These are phyloP conservation scores for Pachysandra terminalis DNA, from an alignment of 164 flowering plant genomes.

Conservation along the genomic window DNA sequence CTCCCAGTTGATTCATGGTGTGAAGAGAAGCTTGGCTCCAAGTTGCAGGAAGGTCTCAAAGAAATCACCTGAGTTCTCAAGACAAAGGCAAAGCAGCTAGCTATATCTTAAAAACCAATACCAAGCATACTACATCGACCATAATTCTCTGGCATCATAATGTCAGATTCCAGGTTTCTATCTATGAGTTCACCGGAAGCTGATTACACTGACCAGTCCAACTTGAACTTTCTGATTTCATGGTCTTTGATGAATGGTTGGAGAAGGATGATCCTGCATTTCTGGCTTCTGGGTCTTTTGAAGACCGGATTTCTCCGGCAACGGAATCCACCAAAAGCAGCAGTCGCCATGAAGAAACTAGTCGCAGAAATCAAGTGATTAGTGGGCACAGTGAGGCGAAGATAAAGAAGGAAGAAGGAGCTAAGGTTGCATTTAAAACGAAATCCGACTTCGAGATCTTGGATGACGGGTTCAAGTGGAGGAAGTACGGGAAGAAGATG, in stretches of 20 bases:
- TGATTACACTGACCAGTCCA: constrained; percentile 13
- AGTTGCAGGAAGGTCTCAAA: too few relatives aligned
- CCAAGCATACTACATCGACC: not conserved
- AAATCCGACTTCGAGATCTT: constrained; percentile 43
- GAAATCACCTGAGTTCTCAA: too few relatives aligned
- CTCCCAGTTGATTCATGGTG: too few relatives aligned
- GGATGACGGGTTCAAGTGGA: constrained; percentile 61
- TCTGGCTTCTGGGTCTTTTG: constrained; percentile 8
- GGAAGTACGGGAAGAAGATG: constrained; percentile 63
- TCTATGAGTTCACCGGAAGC: constrained; percentile 20
- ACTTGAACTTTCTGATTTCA: constrained; percentile 29
- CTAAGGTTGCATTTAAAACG: constrained; percentile 43
- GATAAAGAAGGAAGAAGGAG: constrained; percentile 23
- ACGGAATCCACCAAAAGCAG: constrained; percentile 12
- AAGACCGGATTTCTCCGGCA: constrained; percentile 6
- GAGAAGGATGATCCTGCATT: constrained; percentile 16
- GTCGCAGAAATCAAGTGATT: constrained; percentile 18
- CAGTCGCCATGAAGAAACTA: constrained; percentile 16
- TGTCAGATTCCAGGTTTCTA: constrained; percentile 18
- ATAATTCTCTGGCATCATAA: not conserved
- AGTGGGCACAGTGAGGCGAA: not conserved
- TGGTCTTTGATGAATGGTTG: constrained; percentile 21
- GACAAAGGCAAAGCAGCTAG: not conserved
- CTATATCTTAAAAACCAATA: not conserved
- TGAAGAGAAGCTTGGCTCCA: too few relatives aligned